Percentiles rank a stretch among this genome's conserved stretches.
Evolutionary conservation across 768 basidiomycete species (phyloP).

Genomic region (Podaxis sp.): DNA sequence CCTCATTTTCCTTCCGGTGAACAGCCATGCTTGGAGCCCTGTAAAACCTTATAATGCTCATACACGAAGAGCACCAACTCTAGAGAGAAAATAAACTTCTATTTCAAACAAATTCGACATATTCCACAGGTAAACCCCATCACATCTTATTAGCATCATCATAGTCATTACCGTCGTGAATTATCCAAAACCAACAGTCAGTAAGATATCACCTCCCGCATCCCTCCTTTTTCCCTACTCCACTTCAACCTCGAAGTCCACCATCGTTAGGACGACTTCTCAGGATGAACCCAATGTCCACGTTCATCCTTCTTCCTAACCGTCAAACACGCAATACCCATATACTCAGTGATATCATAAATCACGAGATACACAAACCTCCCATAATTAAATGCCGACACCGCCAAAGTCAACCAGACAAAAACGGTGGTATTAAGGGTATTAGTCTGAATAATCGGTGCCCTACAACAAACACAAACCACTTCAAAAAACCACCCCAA

Average conservation of each 20-base stretch:
- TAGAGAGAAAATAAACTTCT: neutral
- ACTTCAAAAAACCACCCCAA: neutral
- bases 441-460: constrained; percentile 75
- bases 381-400: constrained; percentile 71
- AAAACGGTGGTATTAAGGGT: constrained; percentile 63
- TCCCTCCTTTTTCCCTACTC: neutral
- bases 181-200: neutral
- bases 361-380: constrained; percentile 85
- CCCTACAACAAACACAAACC: constrained; percentile 29
- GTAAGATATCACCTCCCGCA: neutral
- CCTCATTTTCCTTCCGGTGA: too few relatives aligned
- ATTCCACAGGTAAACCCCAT: neutral
- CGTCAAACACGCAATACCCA: constrained; percentile 95
- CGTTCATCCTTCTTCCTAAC: constrained; percentile 80
- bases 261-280: constrained; percentile 4
- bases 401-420: constrained; percentile 65
- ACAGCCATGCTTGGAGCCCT: too few relatives aligned
- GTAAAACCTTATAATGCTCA: too few relatives aligned
- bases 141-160: neutral
- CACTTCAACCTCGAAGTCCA: neutral
- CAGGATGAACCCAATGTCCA: constrained; percentile 17
- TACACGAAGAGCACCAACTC: neutral
- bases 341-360: constrained; percentile 81
- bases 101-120: neutral
- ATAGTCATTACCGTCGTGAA: neutral